A percentile compares a stretch with the other conserved stretches of the same genome.
Conservation (phyloP, 2,329 filamentous ascomycete genomes). For the Aspergillus quadricinctus region DNA sequence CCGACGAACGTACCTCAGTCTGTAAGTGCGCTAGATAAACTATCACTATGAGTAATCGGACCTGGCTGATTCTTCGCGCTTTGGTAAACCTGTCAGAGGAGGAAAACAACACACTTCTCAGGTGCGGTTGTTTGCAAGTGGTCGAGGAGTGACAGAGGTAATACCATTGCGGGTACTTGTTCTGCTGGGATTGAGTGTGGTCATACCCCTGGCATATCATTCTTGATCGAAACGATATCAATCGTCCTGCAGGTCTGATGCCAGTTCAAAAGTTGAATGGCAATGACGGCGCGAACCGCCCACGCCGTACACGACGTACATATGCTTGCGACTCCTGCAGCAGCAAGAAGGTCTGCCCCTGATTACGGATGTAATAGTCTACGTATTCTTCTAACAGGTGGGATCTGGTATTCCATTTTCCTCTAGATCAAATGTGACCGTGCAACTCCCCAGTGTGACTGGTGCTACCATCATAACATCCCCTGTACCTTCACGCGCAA, state of each 20-base stretch:
- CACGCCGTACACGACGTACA: neutral
- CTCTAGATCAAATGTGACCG: constrained; percentile 9
- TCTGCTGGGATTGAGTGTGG: neutral
- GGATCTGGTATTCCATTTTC: neutral
- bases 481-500: constrained; percentile 6
- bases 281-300: neutral
- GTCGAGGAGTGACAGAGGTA: neutral
- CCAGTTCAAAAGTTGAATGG: neutral
- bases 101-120: too few relatives aligned
- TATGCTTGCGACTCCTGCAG: constrained; percentile 6
- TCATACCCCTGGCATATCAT: neutral
- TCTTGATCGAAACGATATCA: neutral
- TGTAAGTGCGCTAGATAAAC: neutral
- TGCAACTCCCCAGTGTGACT: constrained; percentile 7
- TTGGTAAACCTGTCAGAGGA: too few relatives aligned
- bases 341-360: constrained; percentile 3
- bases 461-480: constrained; percentile 9
- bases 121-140: neutral
- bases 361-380: neutral
- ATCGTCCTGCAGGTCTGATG: neutral
- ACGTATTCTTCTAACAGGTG: neutral
- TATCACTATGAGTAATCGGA: neutral
- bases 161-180: neutral
- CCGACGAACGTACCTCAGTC: neutral
- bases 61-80: neutral